These are phyloP conservation scores for Diaporthe sp. DNA, from an alignment of 2,329 filamentous ascomycete species.

Conservation along the genomic window DNA sequence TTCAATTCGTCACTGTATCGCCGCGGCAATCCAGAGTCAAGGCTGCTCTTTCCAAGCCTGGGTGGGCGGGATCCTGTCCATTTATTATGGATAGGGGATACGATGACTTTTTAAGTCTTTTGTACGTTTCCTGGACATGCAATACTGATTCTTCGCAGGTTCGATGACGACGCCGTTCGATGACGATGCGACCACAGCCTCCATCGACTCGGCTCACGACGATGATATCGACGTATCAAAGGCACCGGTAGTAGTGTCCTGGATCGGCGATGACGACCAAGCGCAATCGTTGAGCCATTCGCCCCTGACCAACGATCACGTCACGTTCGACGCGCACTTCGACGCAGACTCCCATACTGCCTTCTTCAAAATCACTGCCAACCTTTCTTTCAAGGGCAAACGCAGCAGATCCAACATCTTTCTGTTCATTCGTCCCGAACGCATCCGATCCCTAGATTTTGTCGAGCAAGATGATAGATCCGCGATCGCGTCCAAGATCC, in stretches of 20 bases:
- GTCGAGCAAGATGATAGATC: constrained; percentile 25
- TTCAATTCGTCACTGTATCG: constrained; percentile 8
- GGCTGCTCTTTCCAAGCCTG: constrained; percentile 42
- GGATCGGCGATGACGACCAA: constrained; percentile 27
- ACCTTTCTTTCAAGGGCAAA: constrained; percentile 39
- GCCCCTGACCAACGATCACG: constrained; percentile 30
- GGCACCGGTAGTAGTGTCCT: constrained; percentile 33
- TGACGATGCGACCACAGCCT: constrained; percentile 34
- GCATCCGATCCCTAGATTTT: constrained; percentile 20
- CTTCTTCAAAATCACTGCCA: constrained; percentile 39
- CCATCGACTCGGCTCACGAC: constrained; percentile 18
- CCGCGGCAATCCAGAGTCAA: constrained; percentile 37
- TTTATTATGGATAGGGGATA: constrained; percentile 35
- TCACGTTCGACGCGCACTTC: constrained; percentile 27
- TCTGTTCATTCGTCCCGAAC: constrained; percentile 35
- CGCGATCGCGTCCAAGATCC: constrained; percentile 11
- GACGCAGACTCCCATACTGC: constrained; percentile 25
- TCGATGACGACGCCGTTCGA: constrained; percentile 34
- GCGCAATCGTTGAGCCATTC: constrained; percentile 23
- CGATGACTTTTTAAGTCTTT: constrained; percentile 8
- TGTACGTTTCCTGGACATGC: background rate
- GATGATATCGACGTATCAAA: constrained; percentile 19
- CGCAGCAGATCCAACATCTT: constrained; percentile 39
- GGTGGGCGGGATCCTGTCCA: constrained; percentile 41
- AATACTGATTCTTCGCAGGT: constrained; percentile 33